Evolutionary conservation across 2,329 filamentous ascomycete species (phyloP).

Genomic region (Cladophialophora exuberans): DNA sequence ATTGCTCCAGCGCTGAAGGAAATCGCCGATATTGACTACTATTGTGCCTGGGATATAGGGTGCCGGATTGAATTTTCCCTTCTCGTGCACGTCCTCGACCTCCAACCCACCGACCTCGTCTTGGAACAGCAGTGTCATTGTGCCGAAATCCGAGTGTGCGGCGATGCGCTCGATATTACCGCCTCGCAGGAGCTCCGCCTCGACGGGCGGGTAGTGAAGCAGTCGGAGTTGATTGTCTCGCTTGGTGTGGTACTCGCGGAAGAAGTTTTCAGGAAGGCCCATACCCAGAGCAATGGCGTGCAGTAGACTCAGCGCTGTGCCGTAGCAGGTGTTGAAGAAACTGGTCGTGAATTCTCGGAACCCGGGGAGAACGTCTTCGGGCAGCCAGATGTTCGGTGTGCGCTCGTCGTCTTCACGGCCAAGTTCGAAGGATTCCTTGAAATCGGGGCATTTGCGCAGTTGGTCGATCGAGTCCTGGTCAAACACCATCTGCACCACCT

Average conservation of each 20-base stretch:
- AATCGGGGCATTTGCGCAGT: slow-evolving; percentile 24
- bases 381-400: slow-evolving; percentile 54
- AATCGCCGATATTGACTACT: slow-evolving; percentile 59
- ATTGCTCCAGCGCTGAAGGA: slow-evolving; percentile 56
- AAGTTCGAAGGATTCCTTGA: slow-evolving; percentile 50
- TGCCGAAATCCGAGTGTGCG: slow-evolving; percentile 49
- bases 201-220: slow-evolving; percentile 53
- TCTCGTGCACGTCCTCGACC: slow-evolving; percentile 65
- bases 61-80: slow-evolving; percentile 77
- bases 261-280: slow-evolving; percentile 42
- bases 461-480: slow-evolving; percentile 20
- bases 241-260: slow-evolving; percentile 62
- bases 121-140: slow-evolving; percentile 54
- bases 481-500: slow-evolving; percentile 25
- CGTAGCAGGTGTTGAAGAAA: slow-evolving; percentile 48
- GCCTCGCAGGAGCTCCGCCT: slow-evolving; percentile 41
- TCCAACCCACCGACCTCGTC: slow-evolving; percentile 53
- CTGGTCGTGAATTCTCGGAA: slow-evolving; percentile 45
- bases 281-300: slow-evolving; percentile 47
- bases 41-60: slow-evolving; percentile 70
- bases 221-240: slow-evolving; percentile 54
- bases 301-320: slow-evolving; percentile 47
- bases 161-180: slow-evolving; percentile 30
- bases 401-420: slow-evolving; percentile 48
- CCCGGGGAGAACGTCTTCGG: slow-evolving; percentile 48